A percentile compares a stretch with the other conserved stretches of the same genome.
Conservation (phyloP, 257 asterid species). For the Solanum commersonii region DNA sequence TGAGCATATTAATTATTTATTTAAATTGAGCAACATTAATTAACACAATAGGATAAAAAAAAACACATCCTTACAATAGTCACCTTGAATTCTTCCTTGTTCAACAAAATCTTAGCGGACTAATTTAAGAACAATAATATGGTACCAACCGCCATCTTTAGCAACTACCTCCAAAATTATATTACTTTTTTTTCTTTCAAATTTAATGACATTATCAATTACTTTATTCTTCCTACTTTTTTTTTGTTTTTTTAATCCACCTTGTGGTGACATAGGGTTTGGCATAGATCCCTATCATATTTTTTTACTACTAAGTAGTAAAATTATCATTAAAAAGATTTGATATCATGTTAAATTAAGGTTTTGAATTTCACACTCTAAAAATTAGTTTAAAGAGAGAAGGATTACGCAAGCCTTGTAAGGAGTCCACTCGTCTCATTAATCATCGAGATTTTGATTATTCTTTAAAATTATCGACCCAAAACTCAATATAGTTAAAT, state of each 20-base stretch:
- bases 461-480: not conserved
- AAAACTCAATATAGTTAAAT: not conserved
- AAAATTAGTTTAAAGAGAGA: fast-evolving
- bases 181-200: not conserved
- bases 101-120: not conserved
- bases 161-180: not conserved
- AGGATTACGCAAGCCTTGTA: no score
- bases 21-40: not conserved
- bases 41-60: not conserved
- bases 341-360: no score
- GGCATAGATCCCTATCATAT: not conserved
- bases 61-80: not conserved
- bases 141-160: not conserved
- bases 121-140: not conserved
- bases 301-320: not conserved
- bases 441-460: fast-evolving
- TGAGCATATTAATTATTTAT: not conserved
- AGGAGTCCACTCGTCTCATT: fast-evolving
- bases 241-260: not conserved
- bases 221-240: not conserved
- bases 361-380: no score
- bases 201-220: not conserved
- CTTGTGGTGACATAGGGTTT: not conserved
- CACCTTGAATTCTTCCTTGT: not conserved
- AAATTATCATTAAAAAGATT: no score